Conservation (phyloP, 352 stramenopile species). For the Salisapilia sapeloensis region DNA sequence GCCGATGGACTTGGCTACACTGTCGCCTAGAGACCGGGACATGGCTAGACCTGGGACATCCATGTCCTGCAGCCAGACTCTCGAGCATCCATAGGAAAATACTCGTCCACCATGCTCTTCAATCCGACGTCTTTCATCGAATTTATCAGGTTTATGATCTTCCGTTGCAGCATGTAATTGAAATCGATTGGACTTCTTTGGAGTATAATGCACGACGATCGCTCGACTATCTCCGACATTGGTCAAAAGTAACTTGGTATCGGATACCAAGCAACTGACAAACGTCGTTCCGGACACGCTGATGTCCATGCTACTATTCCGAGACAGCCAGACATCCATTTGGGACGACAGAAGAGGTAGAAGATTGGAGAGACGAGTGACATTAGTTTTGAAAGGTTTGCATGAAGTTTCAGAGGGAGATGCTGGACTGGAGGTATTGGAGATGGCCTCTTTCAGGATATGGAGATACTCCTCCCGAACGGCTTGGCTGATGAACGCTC, state of each 20-base stretch:
- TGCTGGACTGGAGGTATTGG: too few relatives aligned
- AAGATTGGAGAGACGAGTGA: too few relatives aligned
- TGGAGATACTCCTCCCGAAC: constrained; percentile 48
- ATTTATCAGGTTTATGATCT: constrained; percentile 68
- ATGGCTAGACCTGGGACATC: constrained; percentile 76
- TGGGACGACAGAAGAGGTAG: too few relatives aligned
- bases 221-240: constrained; percentile 63
- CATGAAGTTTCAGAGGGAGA: too few relatives aligned
- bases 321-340: too few relatives aligned
- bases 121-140: constrained; percentile 50
- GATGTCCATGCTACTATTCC: constrained; percentile 42
- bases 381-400: too few relatives aligned
- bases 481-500: constrained; percentile 60
- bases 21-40: constrained; percentile 66
- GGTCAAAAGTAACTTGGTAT: constrained; percentile 44
- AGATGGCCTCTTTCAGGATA: constrained; percentile 20
- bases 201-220: constrained; percentile 22
- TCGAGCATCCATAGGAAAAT: constrained; percentile 59
- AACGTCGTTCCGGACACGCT: constrained; percentile 66
- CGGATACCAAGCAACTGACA: constrained; percentile 34
- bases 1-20: constrained; percentile 60
- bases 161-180: constrained; percentile 37
- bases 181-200: constrained; percentile 14
- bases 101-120: constrained; percentile 53
- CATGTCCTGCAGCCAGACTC: constrained; percentile 74